Conservation (phyloP, 1,139 yeast species). For the Blastobotrys persicus region DNA sequence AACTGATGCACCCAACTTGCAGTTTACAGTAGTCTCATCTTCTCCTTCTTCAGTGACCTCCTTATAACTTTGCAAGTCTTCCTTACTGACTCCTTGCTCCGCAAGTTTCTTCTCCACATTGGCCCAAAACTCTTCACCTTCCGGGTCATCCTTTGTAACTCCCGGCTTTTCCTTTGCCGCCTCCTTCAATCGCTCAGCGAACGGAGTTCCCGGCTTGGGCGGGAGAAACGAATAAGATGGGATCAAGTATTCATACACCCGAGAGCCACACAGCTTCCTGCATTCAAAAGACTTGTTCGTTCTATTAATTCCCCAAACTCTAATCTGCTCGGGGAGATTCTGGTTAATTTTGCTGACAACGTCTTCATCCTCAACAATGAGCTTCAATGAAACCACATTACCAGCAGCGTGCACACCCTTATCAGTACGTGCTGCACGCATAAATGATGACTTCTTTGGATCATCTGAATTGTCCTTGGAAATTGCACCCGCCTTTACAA, state of each 20-base stretch:
- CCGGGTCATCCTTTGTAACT: slow-evolving; percentile 54
- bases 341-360: slow-evolving; percentile 70
- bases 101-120: slow-evolving; percentile 40
- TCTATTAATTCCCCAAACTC: slow-evolving; percentile 91
- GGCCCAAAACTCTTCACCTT: slow-evolving; percentile 74
- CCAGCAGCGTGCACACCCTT: slow-evolving; percentile 99
- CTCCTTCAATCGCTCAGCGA: slow-evolving; percentile 57
- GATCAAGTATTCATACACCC: slow-evolving; percentile 88
- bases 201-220: slow-evolving; percentile 72
- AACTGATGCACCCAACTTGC: slow-evolving; percentile 26
- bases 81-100: slow-evolving; percentile 34
- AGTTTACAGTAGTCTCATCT: slow-evolving; percentile 33
- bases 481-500: slow-evolving; percentile 85
- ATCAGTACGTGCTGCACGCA: slow-evolving; percentile 97
- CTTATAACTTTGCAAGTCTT: slow-evolving; percentile 39
- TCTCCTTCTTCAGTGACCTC: slow-evolving; percentile 35
- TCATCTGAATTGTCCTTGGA: slow-evolving; percentile 87
- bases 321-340: slow-evolving; percentile 75
- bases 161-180: slow-evolving; percentile 59
- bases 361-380: slow-evolving; percentile 85
- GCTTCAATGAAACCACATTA: slow-evolving; percentile 80
- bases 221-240: slow-evolving; percentile 89
- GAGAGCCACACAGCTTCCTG: slow-evolving; percentile 89
- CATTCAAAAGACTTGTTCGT: slow-evolving; percentile 92
- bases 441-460: slow-evolving; percentile 83